Conservation (phyloP, 2,329 filamentous ascomycete species). For the Ustulina deusta region DNA sequence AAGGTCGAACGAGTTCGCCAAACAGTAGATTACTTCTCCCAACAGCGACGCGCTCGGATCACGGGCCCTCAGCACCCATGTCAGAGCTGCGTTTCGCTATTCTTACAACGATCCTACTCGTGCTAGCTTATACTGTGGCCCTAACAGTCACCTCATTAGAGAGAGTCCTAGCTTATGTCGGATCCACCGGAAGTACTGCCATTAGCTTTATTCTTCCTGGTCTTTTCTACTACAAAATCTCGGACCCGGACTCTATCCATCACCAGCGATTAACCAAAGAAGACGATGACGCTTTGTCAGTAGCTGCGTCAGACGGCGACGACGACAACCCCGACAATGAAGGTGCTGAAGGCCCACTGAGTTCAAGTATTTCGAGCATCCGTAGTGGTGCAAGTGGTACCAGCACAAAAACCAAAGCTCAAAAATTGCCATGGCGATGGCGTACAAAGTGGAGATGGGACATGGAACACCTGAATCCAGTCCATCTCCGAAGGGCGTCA, state of each 20-base stretch:
- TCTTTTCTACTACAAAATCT: conserved; percentile 98
- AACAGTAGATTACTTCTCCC: conserved; percentile 60
- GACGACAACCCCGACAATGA: conserved; percentile 46
- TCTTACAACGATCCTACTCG: conserved; percentile 87
- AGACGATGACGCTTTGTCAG: conserved; percentile 84
- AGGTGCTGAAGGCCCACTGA: conserved; percentile 54
- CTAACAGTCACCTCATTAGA: conserved; percentile 92
- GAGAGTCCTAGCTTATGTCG: conserved; percentile 93
- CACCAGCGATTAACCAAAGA: conserved; percentile 91
- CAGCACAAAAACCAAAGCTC: conserved; percentile 51
- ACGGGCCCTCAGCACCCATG: conserved; percentile 72
- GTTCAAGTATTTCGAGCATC: conserved; percentile 61
- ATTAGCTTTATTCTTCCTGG: conserved; percentile 98
- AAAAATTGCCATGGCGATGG: conserved; percentile 61
- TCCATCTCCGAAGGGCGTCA: conserved; percentile 76
- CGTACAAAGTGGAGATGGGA: conserved; percentile 70
- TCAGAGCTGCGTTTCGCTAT: conserved; percentile 88
- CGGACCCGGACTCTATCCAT: conserved; percentile 84
- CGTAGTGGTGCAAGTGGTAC: conserved; percentile 56
- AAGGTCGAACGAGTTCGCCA: conserved; percentile 57
- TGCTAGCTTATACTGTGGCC: conserved; percentile 86
- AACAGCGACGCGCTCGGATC: conserved; percentile 59
- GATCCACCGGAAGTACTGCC: conserved; percentile 91
- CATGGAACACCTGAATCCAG: conserved; percentile 72
- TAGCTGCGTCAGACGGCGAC: conserved; percentile 53